Evolutionary conservation across 2,329 filamentous ascomycete genomes (phyloP), one percentile per base, ranked within the genome.

Genomic region (Chaetothyriales sp.): DNA sequence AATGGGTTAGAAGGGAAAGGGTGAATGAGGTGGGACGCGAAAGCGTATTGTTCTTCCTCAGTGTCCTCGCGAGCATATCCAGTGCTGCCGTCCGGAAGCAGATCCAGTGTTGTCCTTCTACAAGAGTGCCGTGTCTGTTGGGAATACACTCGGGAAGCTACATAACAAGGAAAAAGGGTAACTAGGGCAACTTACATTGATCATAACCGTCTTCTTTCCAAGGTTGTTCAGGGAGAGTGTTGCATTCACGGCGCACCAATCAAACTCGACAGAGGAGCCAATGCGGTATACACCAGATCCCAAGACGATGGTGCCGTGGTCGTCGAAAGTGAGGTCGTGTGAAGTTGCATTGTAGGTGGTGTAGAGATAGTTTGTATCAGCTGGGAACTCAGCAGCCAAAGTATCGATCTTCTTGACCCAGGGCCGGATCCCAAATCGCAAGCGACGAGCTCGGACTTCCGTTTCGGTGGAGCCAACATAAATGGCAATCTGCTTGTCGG

Each of bases 371-470:
- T 95, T 95, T 53, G 89, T 95, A 59, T 92, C 78, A 43, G 88
- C 89, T 28, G 89, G 89, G 74, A 95, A 95, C 69, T 98, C 92
- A 43, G 92, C 92, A 60, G 92, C 92, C 54, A 98, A 77, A 18
- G 92, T 98, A 64, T 98, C 92, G 61, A 98, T 96, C 75, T 83
- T 93, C 82, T 96, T 98, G 52, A 98, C 92, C 78, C 86, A 98
- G 5, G 92, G 92, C 55, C 77, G 83, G 68, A 98, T 90, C 54
- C 85, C 86, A 66, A 95, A 92, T 67, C 80, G 78, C 72, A 85
- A 81, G 65, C 92, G 80, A 64, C 80, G 78, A 54, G 86, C 85
- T 57, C 92, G 86, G 52, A 96, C 89, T 63, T 92, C 80, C 60
- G 94, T 84, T 70, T 98, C 92, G 39, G 83, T 84, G 66, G 83